Evolutionary conservation across 148 eudicot genomes (phyloP).

Genomic region (Gaultheria prostrata): DNA sequence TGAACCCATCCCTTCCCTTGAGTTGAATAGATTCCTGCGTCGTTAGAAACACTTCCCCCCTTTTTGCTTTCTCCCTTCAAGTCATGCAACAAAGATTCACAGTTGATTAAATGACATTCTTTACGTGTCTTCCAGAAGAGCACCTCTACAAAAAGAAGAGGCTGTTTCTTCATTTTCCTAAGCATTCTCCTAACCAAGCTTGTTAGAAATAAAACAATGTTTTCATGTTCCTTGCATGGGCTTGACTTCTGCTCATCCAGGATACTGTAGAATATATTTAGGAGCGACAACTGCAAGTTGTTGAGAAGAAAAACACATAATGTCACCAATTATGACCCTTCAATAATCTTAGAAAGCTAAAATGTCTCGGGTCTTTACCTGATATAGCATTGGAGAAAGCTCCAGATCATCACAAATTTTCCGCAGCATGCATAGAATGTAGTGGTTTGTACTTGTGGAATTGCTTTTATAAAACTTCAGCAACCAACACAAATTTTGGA

Average conservation of each 20-base stretch:
- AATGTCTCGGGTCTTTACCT: constrained; percentile 43
- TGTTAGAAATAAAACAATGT: constrained; percentile 67
- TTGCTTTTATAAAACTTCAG: constrained; percentile 84
- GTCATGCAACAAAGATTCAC: constrained; percentile 59
- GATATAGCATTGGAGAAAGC: constrained; percentile 96
- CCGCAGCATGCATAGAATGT: constrained; percentile 61
- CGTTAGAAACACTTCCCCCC: constrained; percentile 33
- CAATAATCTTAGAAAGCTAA: neutral
- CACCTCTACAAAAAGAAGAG: constrained; percentile 89
- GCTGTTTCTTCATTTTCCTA: constrained; percentile 81
- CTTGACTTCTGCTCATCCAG: constrained; percentile 79
- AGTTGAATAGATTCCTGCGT: constrained; percentile 44
- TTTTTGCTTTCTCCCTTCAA: constrained; percentile 54
- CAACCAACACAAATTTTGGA: constrained; percentile 81
- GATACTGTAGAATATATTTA: constrained; percentile 69
- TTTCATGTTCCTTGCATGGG: constrained; percentile 73
- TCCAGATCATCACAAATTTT: constrained; percentile 91
- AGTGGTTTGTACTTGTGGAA: constrained; percentile 75
- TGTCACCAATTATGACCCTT: constrained; percentile 15
- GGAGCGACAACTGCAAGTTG: constrained; percentile 68
- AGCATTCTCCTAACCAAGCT: constrained; percentile 86
- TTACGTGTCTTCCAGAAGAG: constrained; percentile 82
- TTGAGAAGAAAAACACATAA: constrained; percentile 20
- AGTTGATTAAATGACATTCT: constrained; percentile 82
- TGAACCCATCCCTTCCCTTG: constrained; percentile 42